A percentile compares a stretch with the other conserved stretches of the same genome.
These are phyloP conservation scores for Xanthoparmelia taractica DNA, from an alignment of 495 filamentous ascomycete genomes.

Conservation along the genomic window DNA sequence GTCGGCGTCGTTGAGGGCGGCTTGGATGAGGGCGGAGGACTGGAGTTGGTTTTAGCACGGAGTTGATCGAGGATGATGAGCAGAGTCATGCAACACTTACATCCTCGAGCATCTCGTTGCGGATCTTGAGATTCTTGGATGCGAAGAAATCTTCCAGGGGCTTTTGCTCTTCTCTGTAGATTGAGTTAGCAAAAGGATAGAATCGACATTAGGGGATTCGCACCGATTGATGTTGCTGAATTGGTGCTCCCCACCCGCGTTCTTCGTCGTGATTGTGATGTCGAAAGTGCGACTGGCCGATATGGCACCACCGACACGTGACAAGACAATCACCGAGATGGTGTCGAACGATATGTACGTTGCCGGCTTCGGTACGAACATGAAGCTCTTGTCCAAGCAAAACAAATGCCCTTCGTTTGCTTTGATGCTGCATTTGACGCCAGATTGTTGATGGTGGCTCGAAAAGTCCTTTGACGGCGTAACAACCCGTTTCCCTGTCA, in stretches of 20 bases:
- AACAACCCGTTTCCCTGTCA: slow-evolving; percentile 89
- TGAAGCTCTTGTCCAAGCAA: slow-evolving; percentile 95
- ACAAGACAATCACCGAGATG: slow-evolving; percentile 83
- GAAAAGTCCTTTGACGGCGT: slow-evolving; percentile 86
- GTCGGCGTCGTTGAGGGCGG: slow-evolving; percentile 69
- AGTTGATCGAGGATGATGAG: no score
- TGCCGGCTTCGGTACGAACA: slow-evolving; percentile 97
- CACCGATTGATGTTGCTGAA: slow-evolving; percentile 98
- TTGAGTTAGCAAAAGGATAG: slow-evolving; percentile 6
- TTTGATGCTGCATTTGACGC: slow-evolving; percentile 99
- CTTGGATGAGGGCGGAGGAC: slow-evolving; percentile 53
- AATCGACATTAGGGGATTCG: slow-evolving; percentile 15
- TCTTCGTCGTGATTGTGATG: slow-evolving; percentile 83
- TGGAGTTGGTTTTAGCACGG: neutral
- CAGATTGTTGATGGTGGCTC: slow-evolving; percentile 84
- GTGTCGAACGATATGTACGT: slow-evolving; percentile 94
- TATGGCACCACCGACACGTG: slow-evolving; percentile 86
- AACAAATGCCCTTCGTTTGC: slow-evolving; percentile 96
- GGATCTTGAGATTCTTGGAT: slow-evolving; percentile 82
- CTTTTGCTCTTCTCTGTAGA: slow-evolving; percentile 75
- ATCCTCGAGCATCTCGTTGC: slow-evolving; percentile 86
- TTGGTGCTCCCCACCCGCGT: slow-evolving; percentile 68
- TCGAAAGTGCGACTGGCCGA: slow-evolving; percentile 95
- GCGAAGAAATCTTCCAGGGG: slow-evolving; percentile 95
- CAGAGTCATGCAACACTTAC: slow-evolving; percentile 32